phyloP scores from a whole-genome alignment of 2,329 filamentous ascomycete species.

The Arthrinium puccinioides region DNA sequence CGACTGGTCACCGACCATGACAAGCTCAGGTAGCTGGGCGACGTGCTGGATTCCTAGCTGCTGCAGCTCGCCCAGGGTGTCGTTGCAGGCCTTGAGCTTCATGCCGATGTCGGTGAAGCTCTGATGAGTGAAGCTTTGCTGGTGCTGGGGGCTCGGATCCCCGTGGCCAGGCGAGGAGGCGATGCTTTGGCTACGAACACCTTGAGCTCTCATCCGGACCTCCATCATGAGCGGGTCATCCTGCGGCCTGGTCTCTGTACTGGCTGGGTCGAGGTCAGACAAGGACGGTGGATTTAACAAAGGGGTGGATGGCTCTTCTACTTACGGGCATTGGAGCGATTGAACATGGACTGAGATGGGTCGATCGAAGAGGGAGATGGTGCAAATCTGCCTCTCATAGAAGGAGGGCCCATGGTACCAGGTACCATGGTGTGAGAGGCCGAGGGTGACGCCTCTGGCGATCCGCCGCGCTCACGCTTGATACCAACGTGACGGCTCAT shows the following conservation, averaged over 20 bases:
- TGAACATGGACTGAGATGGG: not conserved
- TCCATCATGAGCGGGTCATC: constrained; percentile 3
- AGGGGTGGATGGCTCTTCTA: no score
- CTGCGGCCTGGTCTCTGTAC: constrained; percentile 1
- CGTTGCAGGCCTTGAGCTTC: constrained; percentile 58
- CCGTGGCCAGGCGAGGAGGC: constrained; percentile 2
- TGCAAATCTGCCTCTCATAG: not conserved
- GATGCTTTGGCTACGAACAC: not conserved
- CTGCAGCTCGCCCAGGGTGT: constrained; percentile 61
- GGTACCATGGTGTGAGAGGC: not conserved
- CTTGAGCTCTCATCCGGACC: not conserved
- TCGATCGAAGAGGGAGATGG: not conserved
- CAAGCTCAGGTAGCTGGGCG: constrained; percentile 68
- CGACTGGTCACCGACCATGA: constrained; percentile 78
- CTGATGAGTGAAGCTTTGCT: constrained; percentile 25
- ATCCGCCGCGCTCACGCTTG: constrained; percentile 1
- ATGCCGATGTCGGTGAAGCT: constrained; percentile 48
- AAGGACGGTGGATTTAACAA: not conserved
- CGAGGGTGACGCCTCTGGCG: not conserved
- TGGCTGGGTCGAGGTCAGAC: constrained; percentile 4
- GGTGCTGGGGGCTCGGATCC: constrained; percentile 10
- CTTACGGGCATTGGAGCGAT: constrained; percentile 7
- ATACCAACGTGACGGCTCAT: constrained; percentile 2
- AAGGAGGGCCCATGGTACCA: not conserved
- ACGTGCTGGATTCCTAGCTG: constrained; percentile 66